Conservation (phyloP, 176 grass and related monocot genomes). For the Paspalum notatum region DNA sequence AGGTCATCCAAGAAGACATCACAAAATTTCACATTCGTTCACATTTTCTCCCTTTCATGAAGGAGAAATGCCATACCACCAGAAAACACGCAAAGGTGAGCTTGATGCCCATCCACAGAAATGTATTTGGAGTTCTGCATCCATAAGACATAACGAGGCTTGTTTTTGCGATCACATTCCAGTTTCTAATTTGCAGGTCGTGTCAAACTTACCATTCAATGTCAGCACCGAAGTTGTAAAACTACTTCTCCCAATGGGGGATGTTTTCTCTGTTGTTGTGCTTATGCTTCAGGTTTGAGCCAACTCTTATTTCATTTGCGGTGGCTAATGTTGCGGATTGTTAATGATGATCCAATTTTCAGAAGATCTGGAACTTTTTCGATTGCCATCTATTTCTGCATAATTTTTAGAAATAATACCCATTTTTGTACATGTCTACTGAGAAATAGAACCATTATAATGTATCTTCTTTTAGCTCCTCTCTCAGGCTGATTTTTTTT, state of each 20-base stretch:
- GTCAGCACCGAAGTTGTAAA: conserved; percentile 92
- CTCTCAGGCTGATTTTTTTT: not conserved
- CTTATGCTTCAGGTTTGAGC: conserved; percentile 94
- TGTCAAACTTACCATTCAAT: conserved; percentile 97
- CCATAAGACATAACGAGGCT: not conserved
- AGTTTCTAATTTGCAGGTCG: conserved; percentile 67
- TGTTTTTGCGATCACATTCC: conserved; percentile 17
- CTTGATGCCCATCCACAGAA: conserved; percentile 27
- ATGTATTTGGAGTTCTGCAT: not conserved
- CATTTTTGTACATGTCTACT: conserved; percentile 8
- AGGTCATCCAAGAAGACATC: conserved; percentile 90
- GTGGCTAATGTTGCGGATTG: not conserved
- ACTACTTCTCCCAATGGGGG: conserved; percentile 91
- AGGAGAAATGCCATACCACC: conserved; percentile 42
- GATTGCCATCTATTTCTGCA: conserved; percentile 4
- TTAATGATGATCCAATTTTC: not conserved
- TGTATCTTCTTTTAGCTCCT: conserved; percentile 3
- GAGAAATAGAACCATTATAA: not conserved
- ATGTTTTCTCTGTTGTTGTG: conserved; percentile 80
- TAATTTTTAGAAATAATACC: conserved; percentile 12
- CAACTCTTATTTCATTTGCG: conserved; percentile 2
- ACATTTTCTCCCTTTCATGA: conserved; percentile 76
- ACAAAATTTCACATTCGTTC: conserved; percentile 77
- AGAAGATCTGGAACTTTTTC: not conserved
- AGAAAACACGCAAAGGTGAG: conserved; percentile 71